Conservation (phyloP, 2,329 filamentous ascomycete species). For the Leptographium wingfieldii region DNA sequence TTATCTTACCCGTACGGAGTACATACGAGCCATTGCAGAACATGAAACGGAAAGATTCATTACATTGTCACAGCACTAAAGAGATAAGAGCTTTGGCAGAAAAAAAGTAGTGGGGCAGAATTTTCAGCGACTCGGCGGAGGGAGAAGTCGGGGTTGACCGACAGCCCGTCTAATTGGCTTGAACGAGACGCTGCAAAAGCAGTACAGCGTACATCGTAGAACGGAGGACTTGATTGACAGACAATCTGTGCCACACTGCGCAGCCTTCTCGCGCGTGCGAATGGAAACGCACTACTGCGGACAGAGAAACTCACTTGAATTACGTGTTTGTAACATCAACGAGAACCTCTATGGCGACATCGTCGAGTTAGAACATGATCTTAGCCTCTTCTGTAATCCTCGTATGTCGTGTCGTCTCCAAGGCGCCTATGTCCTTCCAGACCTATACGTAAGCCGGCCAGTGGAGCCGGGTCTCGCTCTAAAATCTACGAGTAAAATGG, state of each 20-base stretch:
- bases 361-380: neutral
- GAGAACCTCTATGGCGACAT: slow-evolving; percentile 1
- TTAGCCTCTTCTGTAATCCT: neutral
- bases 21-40: neutral
- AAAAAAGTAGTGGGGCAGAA: neutral
- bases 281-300: neutral
- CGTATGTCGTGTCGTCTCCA: neutral
- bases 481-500: neutral
- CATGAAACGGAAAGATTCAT: neutral
- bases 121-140: neutral
- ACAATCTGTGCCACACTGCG: neutral
- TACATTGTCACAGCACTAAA: neutral
- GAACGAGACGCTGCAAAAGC: neutral
- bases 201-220: neutral
- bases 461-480: neutral
- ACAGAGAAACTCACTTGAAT: neutral
- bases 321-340: neutral
- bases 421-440: neutral
- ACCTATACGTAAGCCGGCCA: neutral
- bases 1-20: neutral
- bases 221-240: neutral
- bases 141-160: neutral
- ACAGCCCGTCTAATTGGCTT: neutral
- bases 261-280: neutral
- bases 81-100: neutral